phyloP scores from a whole-genome alignment of 371 early-diverging fungal genomes.

The Rhizomucor pusillus region DNA sequence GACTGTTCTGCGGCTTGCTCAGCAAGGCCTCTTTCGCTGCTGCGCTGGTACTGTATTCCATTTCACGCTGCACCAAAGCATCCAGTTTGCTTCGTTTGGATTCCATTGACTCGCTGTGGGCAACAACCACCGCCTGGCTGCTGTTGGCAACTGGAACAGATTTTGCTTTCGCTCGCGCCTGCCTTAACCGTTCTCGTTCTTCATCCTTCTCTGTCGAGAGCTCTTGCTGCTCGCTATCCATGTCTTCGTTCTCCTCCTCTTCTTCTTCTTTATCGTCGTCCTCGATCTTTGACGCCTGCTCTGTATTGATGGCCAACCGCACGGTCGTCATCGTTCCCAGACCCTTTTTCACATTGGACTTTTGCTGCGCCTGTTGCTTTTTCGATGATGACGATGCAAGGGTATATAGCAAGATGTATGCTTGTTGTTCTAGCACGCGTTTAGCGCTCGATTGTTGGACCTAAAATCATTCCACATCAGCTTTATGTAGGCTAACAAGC shows the following conservation, averaged over 20 bases:
- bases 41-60: slow-evolving; percentile 35
- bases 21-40: slow-evolving; percentile 44
- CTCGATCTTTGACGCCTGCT: slow-evolving; percentile 7
- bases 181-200: slow-evolving; percentile 17
- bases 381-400: slow-evolving; percentile 16
- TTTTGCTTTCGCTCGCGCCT: slow-evolving; percentile 37
- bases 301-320: no score
- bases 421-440: slow-evolving; percentile 68
- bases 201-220: slow-evolving; percentile 21
- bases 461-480: slow-evolving; percentile 16
- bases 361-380: slow-evolving; percentile 15
- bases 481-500: not conserved
- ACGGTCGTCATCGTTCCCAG: slow-evolving; percentile 1
- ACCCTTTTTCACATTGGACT: slow-evolving; percentile 13
- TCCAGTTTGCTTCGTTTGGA: slow-evolving; percentile 55
- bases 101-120: slow-evolving; percentile 49
- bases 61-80: slow-evolving; percentile 50
- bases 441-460: slow-evolving; percentile 69
- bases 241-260: slow-evolving; percentile 7
- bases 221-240: slow-evolving; percentile 7
- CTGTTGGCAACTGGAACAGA: slow-evolving; percentile 30
- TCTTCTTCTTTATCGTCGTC: slow-evolving; percentile 9
- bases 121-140: slow-evolving; percentile 43
- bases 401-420: slow-evolving; percentile 84
- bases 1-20: slow-evolving; percentile 20